Evolutionary conservation across 345 rosid species (phyloP).

Genomic region (Salix dunnii): DNA sequence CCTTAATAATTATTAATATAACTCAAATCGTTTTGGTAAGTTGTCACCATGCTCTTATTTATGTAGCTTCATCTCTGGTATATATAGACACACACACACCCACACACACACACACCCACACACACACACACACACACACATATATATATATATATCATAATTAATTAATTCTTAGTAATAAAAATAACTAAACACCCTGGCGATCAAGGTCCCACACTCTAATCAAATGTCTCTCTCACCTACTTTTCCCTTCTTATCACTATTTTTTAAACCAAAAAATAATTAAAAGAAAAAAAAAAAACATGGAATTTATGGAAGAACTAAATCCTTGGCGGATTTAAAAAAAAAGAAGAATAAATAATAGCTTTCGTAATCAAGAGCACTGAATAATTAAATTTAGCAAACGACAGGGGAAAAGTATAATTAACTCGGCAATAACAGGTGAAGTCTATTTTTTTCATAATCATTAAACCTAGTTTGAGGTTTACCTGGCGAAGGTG

Average conservation of each 20-base stretch:
- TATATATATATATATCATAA: no score
- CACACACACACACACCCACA: no score
- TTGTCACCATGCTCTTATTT: neutral
- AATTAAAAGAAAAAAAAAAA: neutral
- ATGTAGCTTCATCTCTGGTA: no score
- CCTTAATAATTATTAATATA: constrained; percentile 24
- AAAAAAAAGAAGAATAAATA: neutral
- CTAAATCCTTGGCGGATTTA: neutral
- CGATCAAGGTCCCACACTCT: neutral
- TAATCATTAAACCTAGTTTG: no score
- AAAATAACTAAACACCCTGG: neutral
- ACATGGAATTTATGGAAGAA: neutral
- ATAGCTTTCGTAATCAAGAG: neutral
- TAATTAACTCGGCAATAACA: neutral
- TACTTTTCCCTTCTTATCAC: neutral
- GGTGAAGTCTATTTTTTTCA: no score
- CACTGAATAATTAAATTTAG: neutral
- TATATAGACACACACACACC: no score
- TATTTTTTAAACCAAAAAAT: neutral
- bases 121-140: no score
- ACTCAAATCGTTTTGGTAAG: neutral
- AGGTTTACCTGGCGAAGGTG: rapidly evolving
- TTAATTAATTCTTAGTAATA: neutral
- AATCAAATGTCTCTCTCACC: neutral
- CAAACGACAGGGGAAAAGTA: neutral